A percentile compares a stretch with the other conserved stretches of the same genome.
Evolutionary conservation across 176 grass and related monocot genomes (phyloP).

Genomic region (Phragmites australis): DNA sequence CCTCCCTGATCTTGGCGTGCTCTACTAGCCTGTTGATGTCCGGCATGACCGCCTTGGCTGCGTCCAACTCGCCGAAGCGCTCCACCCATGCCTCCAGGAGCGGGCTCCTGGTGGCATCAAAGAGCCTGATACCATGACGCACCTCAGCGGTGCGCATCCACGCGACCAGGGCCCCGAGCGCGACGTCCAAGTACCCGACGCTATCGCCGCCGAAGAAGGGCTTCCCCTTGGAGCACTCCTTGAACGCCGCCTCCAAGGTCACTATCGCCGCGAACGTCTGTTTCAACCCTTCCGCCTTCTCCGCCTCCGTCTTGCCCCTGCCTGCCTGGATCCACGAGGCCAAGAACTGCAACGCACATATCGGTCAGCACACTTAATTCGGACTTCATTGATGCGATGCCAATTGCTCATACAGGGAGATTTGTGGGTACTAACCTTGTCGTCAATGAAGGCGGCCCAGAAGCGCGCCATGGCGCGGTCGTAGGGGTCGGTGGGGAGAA

Average conservation of each 20-base stretch:
- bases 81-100: slow-evolving; percentile 38
- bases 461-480: neutral
- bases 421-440: slow-evolving; percentile 10
- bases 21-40: neutral
- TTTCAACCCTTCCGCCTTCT: slow-evolving; percentile 24
- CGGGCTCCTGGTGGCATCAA: slow-evolving; percentile 33
- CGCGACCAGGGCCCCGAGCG: slow-evolving; percentile 6
- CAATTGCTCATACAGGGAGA: neutral
- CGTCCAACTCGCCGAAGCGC: slow-evolving; percentile 20
- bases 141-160: slow-evolving; percentile 3
- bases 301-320: slow-evolving; percentile 14
- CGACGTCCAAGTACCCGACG: slow-evolving; percentile 46
- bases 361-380: neutral
- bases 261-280: neutral
- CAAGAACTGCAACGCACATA: neutral
- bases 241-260: slow-evolving; percentile 35
- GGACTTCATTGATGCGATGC: neutral
- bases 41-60: neutral
- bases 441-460: slow-evolving; percentile 34
- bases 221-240: slow-evolving; percentile 18
- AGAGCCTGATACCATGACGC: neutral
- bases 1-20: neutral
- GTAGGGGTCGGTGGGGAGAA: slow-evolving; percentile 30
- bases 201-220: slow-evolving; percentile 53
- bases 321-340: neutral